These are phyloP conservation scores for Bipolaris bicolor DNA, from an alignment of 2,329 filamentous ascomycete species.

Conservation along the genomic window DNA sequence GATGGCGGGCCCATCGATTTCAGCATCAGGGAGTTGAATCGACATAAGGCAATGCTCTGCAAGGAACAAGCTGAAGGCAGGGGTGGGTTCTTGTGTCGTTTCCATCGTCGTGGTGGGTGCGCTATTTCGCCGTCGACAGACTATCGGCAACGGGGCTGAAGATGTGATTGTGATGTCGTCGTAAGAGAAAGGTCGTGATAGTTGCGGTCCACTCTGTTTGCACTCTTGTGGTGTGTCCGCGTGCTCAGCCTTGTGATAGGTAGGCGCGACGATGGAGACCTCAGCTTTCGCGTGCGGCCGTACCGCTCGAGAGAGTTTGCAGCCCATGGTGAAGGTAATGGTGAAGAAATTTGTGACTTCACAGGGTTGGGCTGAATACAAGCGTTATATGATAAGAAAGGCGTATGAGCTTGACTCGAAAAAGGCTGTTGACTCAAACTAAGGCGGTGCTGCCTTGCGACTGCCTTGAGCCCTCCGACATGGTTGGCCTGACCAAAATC, in stretches of 20 bases:
- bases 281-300: conserved; percentile 25
- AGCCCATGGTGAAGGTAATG: conserved; percentile 32
- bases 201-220: conserved; percentile 17
- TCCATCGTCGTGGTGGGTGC: conserved; percentile 14
- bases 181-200: neutral
- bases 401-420: conserved; percentile 24
- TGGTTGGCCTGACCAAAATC: conserved; percentile 25
- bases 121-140: conserved; percentile 22
- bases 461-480: conserved; percentile 25
- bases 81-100: neutral
- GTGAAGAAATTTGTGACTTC: neutral
- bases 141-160: neutral
- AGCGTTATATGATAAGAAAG: neutral
- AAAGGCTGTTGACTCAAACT: conserved; percentile 30
- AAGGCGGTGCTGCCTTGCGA: conserved; percentile 37
- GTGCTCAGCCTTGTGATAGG: conserved; percentile 18
- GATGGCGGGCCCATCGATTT: neutral
- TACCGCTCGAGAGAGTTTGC: conserved; percentile 33
- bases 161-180: conserved; percentile 19
- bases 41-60: conserved; percentile 14
- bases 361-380: conserved; percentile 9
- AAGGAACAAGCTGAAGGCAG: conserved; percentile 12
- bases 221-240: conserved; percentile 14
- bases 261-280: conserved; percentile 20
- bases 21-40: conserved; percentile 12